Evolutionary conservation across 2,329 filamentous ascomycete genomes (phyloP).

Genomic region (Phialophora chinensis): DNA sequence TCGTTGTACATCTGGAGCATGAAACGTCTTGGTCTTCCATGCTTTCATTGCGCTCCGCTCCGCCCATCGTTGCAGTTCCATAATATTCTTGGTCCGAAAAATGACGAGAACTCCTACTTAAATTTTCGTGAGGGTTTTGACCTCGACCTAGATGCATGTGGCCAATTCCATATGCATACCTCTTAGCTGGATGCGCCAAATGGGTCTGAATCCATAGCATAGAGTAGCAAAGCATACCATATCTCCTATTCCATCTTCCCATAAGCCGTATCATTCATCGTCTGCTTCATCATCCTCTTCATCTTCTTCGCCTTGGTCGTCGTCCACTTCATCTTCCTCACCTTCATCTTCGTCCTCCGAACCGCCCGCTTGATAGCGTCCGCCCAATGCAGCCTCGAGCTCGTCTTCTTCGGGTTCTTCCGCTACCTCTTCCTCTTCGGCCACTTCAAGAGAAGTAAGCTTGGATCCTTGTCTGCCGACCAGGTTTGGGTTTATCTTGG

Average conservation of each 20-base stretch:
- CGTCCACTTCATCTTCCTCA: background rate
- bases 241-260: background rate
- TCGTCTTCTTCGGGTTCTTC: constrained; percentile 27
- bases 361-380: constrained; percentile 18
- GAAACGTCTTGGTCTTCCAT: background rate
- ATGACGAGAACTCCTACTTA: background rate
- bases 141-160: background rate
- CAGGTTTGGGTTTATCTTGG: background rate
- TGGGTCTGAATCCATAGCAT: background rate
- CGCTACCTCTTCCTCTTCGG: constrained; percentile 24
- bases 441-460: constrained; percentile 12
- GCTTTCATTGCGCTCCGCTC: background rate
- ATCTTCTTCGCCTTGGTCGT: background rate
- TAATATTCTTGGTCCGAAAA: background rate
- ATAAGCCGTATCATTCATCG: background rate
- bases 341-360: constrained; percentile 2
- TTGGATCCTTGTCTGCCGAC: constrained; percentile 15
- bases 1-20: background rate
- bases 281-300: background rate
- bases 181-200: background rate
- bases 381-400: constrained; percentile 35
- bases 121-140: background rate
- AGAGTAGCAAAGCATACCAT: too few relatives aligned
- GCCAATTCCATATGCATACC: background rate
- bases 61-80: background rate